Evolutionary conservation across 768 basidiomycete genomes (phyloP).

Genomic region (Suillus tomentosus): DNA sequence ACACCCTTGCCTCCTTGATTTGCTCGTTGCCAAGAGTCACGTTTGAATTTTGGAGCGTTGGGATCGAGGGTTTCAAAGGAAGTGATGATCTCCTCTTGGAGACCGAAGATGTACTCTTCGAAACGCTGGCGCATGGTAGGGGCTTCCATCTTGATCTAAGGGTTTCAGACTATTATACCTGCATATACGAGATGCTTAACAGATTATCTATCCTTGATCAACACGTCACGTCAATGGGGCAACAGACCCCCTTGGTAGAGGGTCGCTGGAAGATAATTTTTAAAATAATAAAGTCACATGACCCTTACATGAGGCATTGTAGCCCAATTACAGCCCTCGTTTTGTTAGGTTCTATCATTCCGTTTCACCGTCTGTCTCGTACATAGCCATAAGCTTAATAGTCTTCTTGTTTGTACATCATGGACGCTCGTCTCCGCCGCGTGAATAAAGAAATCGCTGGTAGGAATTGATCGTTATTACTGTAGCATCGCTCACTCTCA

Average conservation of each 20-base stretch:
- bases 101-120: conserved; percentile 68
- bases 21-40: conserved; percentile 76
- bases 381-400: not conserved
- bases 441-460: conserved; percentile 95
- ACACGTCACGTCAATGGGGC: not conserved
- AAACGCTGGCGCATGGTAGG: conserved; percentile 73
- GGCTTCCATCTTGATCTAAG: conserved; percentile 16
- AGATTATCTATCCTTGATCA: not conserved
- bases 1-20: conserved; percentile 65
- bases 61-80: conserved; percentile 82
- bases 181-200: not conserved
- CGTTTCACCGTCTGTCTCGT: not conserved
- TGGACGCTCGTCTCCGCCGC: conserved; percentile 88
- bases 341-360: not conserved
- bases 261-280: not conserved
- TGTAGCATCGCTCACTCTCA: conserved; percentile 4
- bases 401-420: conserved; percentile 29
- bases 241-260: not conserved
- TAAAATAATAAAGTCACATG: conserved; percentile 29
- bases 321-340: too few species aligned
- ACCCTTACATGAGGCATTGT: not conserved
- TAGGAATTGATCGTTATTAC: conserved; percentile 30
- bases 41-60: conserved; percentile 67
- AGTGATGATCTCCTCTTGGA: conserved; percentile 80
- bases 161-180: not conserved